Evolutionary conservation across 345 rosid genomes (phyloP), one percentile per base, ranked within the genome.

Genomic region (Aethionema arabicum): DNA sequence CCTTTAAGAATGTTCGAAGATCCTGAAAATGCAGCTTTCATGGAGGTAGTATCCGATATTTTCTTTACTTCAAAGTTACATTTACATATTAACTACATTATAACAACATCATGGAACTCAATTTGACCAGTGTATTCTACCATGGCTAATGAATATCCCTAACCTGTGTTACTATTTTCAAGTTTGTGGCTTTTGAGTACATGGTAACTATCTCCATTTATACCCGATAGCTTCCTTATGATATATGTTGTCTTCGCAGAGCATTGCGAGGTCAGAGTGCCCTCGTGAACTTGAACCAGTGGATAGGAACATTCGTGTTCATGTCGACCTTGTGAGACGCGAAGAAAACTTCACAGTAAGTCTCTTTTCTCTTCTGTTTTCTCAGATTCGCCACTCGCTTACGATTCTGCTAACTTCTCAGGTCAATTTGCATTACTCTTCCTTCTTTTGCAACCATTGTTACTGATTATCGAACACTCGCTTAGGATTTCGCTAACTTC

Each of bases 261-360:
- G 97, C 80, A 85, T 87, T 59, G 74, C 63, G 68, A 83, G 60
- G 15, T 85, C 92, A 11, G 82, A 79, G 77, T 90, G 96, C 55
- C 99, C 99, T 0, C 66, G 52, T 69, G 99, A 93, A 77, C 97
- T 93, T 50, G 74, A 78, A 61, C 92, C 88, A 11, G 72, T 73
- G 21, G 86, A 87, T 69, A 64, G 78, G 71, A 82, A 80, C 63
- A 73, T 86, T 31, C 59, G 70, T 63, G 96, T 87, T 70, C 87
- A 87, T 70, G 80, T 90, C 13, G 77, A 83, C 65, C 90, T 93
- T 1, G 74, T 78, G 67, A 83, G 80, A 74, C 83, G 84, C 42
- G 95, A 84, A 11, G 97, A 90, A 56, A 72, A 84, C 61, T 85
- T 69, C 69, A 48, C 67, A 2, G 99, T 87, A 60, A 5, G 82